These are phyloP conservation scores for Omphalea diandra DNA, from an alignment of 441 rosid genomes.

Conservation along the genomic window DNA sequence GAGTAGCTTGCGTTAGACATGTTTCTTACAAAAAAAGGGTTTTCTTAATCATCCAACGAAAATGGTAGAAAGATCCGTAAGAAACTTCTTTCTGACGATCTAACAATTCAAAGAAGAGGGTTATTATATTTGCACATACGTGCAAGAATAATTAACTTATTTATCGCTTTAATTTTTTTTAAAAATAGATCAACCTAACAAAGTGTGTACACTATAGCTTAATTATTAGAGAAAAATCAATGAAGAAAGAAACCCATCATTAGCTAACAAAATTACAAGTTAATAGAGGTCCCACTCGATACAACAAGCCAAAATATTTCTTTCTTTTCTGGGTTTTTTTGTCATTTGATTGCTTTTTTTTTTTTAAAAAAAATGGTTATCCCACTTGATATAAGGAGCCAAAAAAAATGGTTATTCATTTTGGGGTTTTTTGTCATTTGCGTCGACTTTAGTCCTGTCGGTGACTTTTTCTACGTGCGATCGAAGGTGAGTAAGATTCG, in stretches of 20 bases:
- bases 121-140: constrained; percentile 26
- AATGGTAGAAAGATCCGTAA: constrained; percentile 25
- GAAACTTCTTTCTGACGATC: constrained; percentile 40
- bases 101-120: not conserved
- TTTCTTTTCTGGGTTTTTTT: constrained; percentile 19
- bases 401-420: no score
- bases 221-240: not conserved
- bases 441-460: constrained; percentile 42
- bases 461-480: constrained; percentile 29
- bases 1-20: constrained; percentile 34
- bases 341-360: no score
- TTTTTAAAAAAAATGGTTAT: no score
- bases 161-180: not conserved
- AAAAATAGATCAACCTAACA: constrained; percentile 1
- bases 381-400: no score
- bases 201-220: constrained; percentile 13
- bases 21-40: constrained; percentile 22
- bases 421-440: no score
- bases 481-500: constrained; percentile 5
- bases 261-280: constrained; percentile 13
- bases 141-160: constrained; percentile 25
- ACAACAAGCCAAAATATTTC: constrained; percentile 8
- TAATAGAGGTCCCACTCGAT: constrained; percentile 9
- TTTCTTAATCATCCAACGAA: constrained; percentile 29
- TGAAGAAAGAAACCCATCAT: constrained; percentile 2